A percentile compares a stretch with the other conserved stretches of the same genome.
Evolutionary conservation across 2,329 filamentous ascomycete species (phyloP).

Genomic region (Paraphaeosphaeria minitans): DNA sequence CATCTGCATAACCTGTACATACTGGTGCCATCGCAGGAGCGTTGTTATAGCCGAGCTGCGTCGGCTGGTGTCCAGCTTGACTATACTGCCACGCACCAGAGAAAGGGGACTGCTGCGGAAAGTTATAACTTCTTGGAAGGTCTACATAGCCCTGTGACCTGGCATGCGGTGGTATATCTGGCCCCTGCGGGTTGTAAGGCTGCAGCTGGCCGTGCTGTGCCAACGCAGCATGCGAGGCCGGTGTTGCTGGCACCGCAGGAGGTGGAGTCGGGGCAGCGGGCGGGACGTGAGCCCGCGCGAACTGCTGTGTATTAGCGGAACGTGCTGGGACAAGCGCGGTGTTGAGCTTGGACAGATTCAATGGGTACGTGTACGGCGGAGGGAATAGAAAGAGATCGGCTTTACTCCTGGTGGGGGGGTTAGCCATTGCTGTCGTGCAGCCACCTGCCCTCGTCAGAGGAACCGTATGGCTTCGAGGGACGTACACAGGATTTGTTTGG

Average conservation of each 20-base stretch:
- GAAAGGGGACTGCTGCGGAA: constrained; percentile 17
- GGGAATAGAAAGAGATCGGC: background rate
- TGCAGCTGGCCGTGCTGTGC: constrained; percentile 15
- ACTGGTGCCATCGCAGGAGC: constrained; percentile 21
- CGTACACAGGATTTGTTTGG: constrained; percentile 36
- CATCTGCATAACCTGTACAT: background rate
- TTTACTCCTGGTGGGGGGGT: background rate
- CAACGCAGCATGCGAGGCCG: constrained; percentile 18
- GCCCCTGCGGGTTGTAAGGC: constrained; percentile 14
- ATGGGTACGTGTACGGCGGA: constrained; percentile 1
- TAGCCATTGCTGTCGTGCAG: background rate
- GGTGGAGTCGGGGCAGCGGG: constrained; percentile 37
- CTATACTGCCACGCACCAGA: constrained; percentile 24
- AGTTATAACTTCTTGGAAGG: constrained; percentile 14
- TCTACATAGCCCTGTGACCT: constrained; percentile 20
- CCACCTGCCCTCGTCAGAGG: background rate
- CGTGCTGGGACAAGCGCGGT: background rate
- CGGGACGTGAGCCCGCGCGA: constrained; percentile 22
- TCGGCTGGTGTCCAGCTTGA: constrained; percentile 17
- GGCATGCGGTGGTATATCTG: constrained; percentile 11
- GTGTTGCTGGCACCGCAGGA: constrained; percentile 21
- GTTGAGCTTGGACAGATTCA: constrained; percentile 3
- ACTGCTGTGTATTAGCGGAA: constrained; percentile 26
- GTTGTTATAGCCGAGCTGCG: constrained; percentile 1
- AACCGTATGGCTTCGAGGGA: background rate